Evolutionary conservation across 192 early-diverging fungal species (phyloP).

Genomic region (Coemansia furcata): DNA sequence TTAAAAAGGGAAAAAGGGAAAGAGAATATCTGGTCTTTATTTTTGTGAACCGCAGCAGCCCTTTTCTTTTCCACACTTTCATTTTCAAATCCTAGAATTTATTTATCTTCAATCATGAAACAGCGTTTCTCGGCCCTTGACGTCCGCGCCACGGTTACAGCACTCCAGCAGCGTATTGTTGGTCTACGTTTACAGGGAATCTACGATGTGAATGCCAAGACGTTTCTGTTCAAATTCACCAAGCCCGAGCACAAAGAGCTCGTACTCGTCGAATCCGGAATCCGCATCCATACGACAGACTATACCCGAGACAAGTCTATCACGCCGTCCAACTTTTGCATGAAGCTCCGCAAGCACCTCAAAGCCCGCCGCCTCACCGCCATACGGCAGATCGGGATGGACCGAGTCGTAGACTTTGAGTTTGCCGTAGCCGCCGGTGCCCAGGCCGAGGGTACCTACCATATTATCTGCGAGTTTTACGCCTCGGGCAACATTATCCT

Average conservation of each 20-base stretch:
- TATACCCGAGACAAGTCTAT: slow-evolving; percentile 84
- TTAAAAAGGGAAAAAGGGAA: not conserved
- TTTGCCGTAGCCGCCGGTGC: slow-evolving; percentile 65
- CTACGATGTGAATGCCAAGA: slow-evolving; percentile 91
- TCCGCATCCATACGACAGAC: slow-evolving; percentile 88
- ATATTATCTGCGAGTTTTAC: slow-evolving; percentile 78
- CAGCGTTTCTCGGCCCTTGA: slow-evolving; percentile 90
- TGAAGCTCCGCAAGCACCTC: slow-evolving; percentile 93
- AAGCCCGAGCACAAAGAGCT: slow-evolving; percentile 86
- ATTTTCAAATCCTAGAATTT: not conserved
- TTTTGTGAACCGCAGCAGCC: not conserved
- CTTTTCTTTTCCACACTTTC: not conserved
- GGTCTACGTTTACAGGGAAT: slow-evolving; percentile 91
- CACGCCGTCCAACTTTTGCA: slow-evolving; percentile 82
- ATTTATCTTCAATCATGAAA: slow-evolving; percentile 60
- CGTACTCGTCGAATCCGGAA: slow-evolving; percentile 89
- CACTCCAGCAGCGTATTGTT: slow-evolving; percentile 63
- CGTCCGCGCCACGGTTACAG: slow-evolving; percentile 75
- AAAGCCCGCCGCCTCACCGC: slow-evolving; percentile 73
- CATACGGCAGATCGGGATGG: slow-evolving; percentile 83
- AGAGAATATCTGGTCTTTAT: not conserved
- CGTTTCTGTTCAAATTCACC: slow-evolving; percentile 91
- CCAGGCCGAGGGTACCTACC: slow-evolving; percentile 56
- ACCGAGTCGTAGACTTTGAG: slow-evolving; percentile 90
- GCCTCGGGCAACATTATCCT: slow-evolving; percentile 93